Conservation (phyloP, 2,329 filamentous ascomycete genomes). For the Microdochium nivale region DNA sequence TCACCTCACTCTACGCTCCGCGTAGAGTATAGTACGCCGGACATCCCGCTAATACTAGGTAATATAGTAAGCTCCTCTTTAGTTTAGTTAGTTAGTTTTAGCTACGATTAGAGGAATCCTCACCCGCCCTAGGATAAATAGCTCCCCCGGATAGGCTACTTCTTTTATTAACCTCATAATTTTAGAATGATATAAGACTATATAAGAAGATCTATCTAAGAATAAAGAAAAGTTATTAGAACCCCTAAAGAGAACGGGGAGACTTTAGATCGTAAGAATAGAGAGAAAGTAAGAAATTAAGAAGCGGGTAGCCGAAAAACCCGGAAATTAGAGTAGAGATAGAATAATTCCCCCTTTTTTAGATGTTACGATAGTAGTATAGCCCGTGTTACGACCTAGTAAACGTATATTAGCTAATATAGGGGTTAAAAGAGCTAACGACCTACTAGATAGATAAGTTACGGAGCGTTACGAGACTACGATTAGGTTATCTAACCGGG, state of each 20-base stretch:
- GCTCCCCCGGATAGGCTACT: not conserved
- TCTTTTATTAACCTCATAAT: not conserved
- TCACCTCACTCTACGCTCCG: no score
- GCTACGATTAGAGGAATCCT: no score
- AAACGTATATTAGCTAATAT: not conserved
- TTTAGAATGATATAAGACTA: not conserved
- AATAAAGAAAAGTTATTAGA: not conserved
- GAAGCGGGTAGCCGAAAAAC: not conserved
- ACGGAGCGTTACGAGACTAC: not conserved
- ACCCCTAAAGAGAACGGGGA: not conserved
- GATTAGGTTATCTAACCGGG: not conserved
- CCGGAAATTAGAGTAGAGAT: not conserved
- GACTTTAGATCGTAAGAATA: not conserved
- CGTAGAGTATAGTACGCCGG: no score
- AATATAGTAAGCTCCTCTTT: no score
- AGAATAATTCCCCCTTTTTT: not conserved
- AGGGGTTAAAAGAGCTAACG: not conserved
- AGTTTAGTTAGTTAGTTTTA: no score
- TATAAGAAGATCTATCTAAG: not conserved
- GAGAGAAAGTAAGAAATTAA: not conserved
- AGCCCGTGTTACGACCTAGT: not conserved
- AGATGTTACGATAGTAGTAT: not conserved
- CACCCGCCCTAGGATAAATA: not conserved
- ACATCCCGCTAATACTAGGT: no score
- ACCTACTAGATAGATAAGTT: not conserved